A percentile compares a stretch with the other conserved stretches of the same genome.
Conservation (phyloP, 2,329 filamentous ascomycete species). For the Hypocreales sp. region DNA sequence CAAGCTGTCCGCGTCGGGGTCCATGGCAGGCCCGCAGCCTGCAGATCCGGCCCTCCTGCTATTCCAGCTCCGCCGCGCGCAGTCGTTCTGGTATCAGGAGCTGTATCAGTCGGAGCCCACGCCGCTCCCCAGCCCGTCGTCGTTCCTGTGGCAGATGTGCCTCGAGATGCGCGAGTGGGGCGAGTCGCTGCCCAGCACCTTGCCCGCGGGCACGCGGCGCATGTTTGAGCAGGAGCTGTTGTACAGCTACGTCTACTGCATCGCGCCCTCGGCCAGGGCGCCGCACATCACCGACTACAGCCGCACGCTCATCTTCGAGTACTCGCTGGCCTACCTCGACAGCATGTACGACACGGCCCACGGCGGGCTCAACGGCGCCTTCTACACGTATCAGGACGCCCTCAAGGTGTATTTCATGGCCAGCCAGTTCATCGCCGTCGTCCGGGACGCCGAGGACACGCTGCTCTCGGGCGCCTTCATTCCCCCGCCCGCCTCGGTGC, state of each 20-base stretch:
- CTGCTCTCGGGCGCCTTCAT: slow-evolving; percentile 34
- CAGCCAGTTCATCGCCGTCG: slow-evolving; percentile 44
- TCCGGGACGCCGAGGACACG: slow-evolving; percentile 41
- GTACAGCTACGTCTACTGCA: slow-evolving; percentile 82
- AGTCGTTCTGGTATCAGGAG: slow-evolving; percentile 82
- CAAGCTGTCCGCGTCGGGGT: slow-evolving; percentile 23
- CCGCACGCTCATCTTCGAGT: slow-evolving; percentile 71
- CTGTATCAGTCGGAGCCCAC: slow-evolving; percentile 66
- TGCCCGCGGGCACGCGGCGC: slow-evolving; percentile 50
- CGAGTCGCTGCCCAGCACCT: slow-evolving; percentile 51
- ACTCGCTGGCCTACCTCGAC: slow-evolving; percentile 68
- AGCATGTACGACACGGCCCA: slow-evolving; percentile 54
- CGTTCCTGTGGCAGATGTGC: slow-evolving; percentile 63
- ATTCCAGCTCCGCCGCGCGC: slow-evolving; percentile 68
- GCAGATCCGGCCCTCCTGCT: slow-evolving; percentile 61
- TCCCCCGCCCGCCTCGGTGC: slow-evolving; percentile 26
- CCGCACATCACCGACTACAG: slow-evolving; percentile 62
- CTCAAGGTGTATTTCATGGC: slow-evolving; percentile 67
- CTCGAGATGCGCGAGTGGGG: slow-evolving; percentile 69
- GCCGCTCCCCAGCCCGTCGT: slow-evolving; percentile 51
- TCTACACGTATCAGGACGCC: slow-evolving; percentile 78
- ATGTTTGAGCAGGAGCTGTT: slow-evolving; percentile 79
- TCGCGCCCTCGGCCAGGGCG: slow-evolving; percentile 64
- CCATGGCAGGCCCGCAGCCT: slow-evolving; percentile 28
- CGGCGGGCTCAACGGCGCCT: slow-evolving; percentile 41